Evolutionary conservation across 2,329 filamentous ascomycete genomes (phyloP), one percentile per base, ranked within the genome.

Genomic region (Aspergillus pseudonomiae): DNA sequence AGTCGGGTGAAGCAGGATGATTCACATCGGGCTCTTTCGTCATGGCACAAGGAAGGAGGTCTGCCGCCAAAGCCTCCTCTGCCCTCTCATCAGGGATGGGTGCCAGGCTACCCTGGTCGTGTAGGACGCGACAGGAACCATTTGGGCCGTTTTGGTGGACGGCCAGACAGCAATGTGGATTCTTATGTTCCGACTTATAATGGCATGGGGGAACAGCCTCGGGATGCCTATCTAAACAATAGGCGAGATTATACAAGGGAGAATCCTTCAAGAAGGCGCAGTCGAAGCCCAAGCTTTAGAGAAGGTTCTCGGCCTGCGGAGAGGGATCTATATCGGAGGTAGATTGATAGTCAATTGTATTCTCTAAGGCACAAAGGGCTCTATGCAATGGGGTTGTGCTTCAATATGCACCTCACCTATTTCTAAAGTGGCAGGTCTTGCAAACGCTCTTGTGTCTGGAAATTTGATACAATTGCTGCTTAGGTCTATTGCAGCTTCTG

Each of bases 181-280:
- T 78, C 77, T 10, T 80, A 80, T 62, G 69, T 77, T 36, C 77
- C 78, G 2, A 75, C 67, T 36, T 78, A 80, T 61, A 69, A 70
- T 45, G 68, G 65, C 39, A 59, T 64, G 46, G 60, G 67, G 34
- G 73, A 75, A 45, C 73, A 72, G 21, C 21, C 61, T 36, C 70
- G 72, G 59, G 71, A 73, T 34, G 14, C 24, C 5, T 55, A 64
- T 32, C 64, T 66, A 28, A 26, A 56, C 4, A 66, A 62, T 61
- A 67, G 74, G 50, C 71, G 70, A 59, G 75, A 76, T 61, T 68
- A 71, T 62, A 64, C 66, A 7, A 71, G 73, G 34, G 75, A 78
- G 24, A 68, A 69, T 50, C 34, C 64, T 45, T 48, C 65, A 16
- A 70, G 75, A 58, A 70, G 74, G 61, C 69, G 77, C 60, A 79